These are phyloP conservation scores for Trapa incisa DNA, from an alignment of 345 rosid species.

Conservation along the genomic window DNA sequence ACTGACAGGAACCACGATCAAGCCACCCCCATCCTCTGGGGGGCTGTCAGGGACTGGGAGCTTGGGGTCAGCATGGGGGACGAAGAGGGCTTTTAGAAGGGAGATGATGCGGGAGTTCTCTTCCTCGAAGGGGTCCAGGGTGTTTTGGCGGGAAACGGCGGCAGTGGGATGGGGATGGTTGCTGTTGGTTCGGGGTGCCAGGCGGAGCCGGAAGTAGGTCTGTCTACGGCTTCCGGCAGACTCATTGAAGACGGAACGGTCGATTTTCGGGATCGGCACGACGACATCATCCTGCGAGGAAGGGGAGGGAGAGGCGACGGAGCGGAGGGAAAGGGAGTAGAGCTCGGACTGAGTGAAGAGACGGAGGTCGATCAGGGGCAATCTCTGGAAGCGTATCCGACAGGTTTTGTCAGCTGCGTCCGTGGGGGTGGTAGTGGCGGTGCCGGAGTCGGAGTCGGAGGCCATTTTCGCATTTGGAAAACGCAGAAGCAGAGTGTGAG, in stretches of 20 bases:
- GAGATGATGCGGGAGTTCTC: slow-evolving; percentile 37
- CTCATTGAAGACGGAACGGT: slow-evolving; percentile 84
- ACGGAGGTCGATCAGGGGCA: slow-evolving; percentile 54
- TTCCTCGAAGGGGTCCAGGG: slow-evolving; percentile 25
- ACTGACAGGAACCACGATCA: slow-evolving; percentile 27
- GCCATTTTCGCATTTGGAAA: slow-evolving; percentile 26
- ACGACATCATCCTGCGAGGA: slow-evolving; percentile 24
- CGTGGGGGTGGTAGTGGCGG: slow-evolving; percentile 2
- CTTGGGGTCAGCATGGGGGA: slow-evolving; percentile 19
- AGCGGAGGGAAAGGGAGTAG: slow-evolving; percentile 33
- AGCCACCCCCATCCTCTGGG: slow-evolving; percentile 13
- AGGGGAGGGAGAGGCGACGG: slow-evolving; percentile 19
- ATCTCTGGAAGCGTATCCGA: slow-evolving; percentile 23
- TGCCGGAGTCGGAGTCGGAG: slow-evolving; percentile 10
- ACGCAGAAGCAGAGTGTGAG: neutral
- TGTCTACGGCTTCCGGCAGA: slow-evolving; percentile 94
- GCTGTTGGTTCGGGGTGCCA: slow-evolving; percentile 39
- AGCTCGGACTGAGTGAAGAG: slow-evolving; percentile 49
- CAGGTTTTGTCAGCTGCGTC: slow-evolving; percentile 19
- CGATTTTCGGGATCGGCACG: slow-evolving; percentile 56
- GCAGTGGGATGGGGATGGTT: slow-evolving; percentile 11
- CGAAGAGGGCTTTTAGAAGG: slow-evolving; percentile 50
- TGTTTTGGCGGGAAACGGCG: slow-evolving; percentile 13
- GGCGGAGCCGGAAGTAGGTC: slow-evolving; percentile 79
- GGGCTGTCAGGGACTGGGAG: slow-evolving; percentile 1